Evolutionary conservation across 2,329 filamentous ascomycete species (phyloP).

Genomic region (Madurella mycetomatis): DNA sequence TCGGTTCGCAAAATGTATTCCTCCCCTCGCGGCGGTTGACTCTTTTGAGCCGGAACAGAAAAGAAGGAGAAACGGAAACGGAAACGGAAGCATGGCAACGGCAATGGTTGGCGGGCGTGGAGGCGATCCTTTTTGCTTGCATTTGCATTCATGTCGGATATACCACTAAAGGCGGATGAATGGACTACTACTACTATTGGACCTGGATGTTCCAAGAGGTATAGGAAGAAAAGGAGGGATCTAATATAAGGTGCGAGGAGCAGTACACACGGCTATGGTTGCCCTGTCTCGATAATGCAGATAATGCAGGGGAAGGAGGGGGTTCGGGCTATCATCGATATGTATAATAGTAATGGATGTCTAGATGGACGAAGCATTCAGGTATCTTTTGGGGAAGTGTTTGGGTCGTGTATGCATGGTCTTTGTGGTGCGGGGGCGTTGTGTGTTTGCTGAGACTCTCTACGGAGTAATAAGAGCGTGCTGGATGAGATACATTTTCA

Average conservation of each 20-base stretch:
- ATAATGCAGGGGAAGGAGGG: too few relatives aligned
- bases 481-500: neutral
- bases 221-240: too few relatives aligned
- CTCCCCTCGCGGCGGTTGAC: too few relatives aligned
- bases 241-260: too few relatives aligned
- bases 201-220: too few relatives aligned
- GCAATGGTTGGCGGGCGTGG: neutral
- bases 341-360: neutral
- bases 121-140: neutral
- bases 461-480: too few relatives aligned
- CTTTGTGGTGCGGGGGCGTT: too few relatives aligned
- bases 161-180: neutral
- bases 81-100: neutral
- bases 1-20: too few relatives aligned
- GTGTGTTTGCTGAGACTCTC: too few relatives aligned
- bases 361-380: neutral
- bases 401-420: too few relatives aligned
- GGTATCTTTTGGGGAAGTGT: neutral
- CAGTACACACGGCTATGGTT: too few relatives aligned
- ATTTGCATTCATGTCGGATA: neutral
- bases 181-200: neutral
- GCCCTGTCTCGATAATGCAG: too few relatives aligned
- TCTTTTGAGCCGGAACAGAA: neutral
- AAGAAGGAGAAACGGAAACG: neutral
- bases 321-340: neutral